phyloP scores from a whole-genome alignment of 495 filamentous ascomycete species.

The Terfezia claveryi region DNA sequence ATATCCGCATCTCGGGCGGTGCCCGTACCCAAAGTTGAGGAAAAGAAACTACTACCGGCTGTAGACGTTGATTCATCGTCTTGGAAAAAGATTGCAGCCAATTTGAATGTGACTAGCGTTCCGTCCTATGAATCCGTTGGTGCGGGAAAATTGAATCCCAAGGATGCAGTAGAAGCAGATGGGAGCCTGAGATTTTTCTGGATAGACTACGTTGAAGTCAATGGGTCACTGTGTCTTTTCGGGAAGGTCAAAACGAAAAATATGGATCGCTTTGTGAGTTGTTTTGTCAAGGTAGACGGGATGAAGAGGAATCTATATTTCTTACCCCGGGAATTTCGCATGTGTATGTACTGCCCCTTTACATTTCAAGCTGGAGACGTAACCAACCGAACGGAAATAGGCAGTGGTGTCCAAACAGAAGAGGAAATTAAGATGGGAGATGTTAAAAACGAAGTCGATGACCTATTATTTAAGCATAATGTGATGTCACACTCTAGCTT shows the following conservation, averaged over 20 bases:
- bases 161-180: constrained; percentile 70
- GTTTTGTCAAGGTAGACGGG: constrained; percentile 91
- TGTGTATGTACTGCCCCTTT: constrained; percentile 18
- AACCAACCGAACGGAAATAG: not conserved
- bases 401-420: constrained; percentile 41
- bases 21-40: constrained; percentile 48
- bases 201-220: constrained; percentile 87
- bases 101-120: constrained; percentile 57
- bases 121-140: constrained; percentile 36
- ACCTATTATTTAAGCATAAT: constrained; percentile 58
- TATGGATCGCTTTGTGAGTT: constrained; percentile 55
- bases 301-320: constrained; percentile 85
- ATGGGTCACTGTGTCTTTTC: constrained; percentile 80
- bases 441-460: constrained; percentile 72
- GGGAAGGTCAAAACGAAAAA: constrained; percentile 90
- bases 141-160: constrained; percentile 58
- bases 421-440: constrained; percentile 76
- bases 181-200: constrained; percentile 88
- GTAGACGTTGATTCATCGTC: constrained; percentile 29
- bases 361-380: not conserved
- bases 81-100: constrained; percentile 74
- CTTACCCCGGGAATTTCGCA: constrained; percentile 51
- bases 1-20: constrained; percentile 62
- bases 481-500: constrained; percentile 73
- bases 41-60: constrained; percentile 33